A percentile compares a stretch with the other conserved stretches of the same genome.
Evolutionary conservation across 352 stramenopile species (phyloP).

Genomic region (Phytophthora palmivora): DNA sequence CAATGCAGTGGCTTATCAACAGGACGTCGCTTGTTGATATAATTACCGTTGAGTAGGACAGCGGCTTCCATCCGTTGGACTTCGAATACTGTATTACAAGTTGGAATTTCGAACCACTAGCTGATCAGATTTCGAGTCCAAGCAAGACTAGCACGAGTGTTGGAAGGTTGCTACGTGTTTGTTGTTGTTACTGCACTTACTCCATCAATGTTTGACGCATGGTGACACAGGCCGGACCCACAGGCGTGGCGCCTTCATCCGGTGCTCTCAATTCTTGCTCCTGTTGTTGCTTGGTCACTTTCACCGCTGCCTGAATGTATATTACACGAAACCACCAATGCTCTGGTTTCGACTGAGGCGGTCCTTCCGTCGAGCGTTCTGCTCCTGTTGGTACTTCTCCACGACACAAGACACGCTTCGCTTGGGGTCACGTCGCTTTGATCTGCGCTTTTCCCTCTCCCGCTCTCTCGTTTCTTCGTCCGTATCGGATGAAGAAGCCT

Average conservation of each 20-base stretch:
- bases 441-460: conserved; percentile 34
- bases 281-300: conserved; percentile 21
- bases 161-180: conserved; percentile 22
- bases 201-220: conserved; percentile 31
- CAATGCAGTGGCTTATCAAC: too few species aligned
- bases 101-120: too few species aligned
- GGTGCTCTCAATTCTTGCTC: conserved; percentile 20
- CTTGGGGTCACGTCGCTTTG: conserved; percentile 38
- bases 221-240: conserved; percentile 12
- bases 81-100: too few species aligned
- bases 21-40: too few species aligned
- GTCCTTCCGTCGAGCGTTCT: conserved; percentile 61
- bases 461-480: conserved; percentile 44
- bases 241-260: conserved; percentile 4
- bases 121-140: too few species aligned
- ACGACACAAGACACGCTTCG: conserved; percentile 44
- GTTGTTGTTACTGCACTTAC: conserved; percentile 39
- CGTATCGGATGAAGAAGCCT: conserved; percentile 57
- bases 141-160: too few species aligned
- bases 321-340: conserved; percentile 64
- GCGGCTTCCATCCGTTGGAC: not conserved
- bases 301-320: conserved; percentile 31
- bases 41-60: not conserved
- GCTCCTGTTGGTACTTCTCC: conserved; percentile 61
- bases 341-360: conserved; percentile 49